Base-by-base conservation (phyloP, 352 stramenopile genomes). In the Globisporangium camurandrum region DNA sequence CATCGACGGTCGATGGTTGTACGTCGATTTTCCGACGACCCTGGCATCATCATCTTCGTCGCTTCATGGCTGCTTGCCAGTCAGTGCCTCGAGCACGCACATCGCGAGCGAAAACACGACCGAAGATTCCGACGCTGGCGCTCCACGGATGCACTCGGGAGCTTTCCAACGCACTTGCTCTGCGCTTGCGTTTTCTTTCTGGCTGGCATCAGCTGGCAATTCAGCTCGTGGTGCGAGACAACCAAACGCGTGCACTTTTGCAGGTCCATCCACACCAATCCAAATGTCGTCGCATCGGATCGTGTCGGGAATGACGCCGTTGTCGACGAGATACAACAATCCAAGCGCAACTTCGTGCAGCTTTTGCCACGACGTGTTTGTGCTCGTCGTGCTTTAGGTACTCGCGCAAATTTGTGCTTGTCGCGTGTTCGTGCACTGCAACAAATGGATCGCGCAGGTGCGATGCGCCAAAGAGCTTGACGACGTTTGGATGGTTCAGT, bases 51-150 rank as follows among this genome's bases (percentile, higher is more conserved):
- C 34, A 14, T 14, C 19, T 46, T 56, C 27, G 2, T 4, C 22
- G 27, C 48, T 28, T 60, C 60, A 69, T 2, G 64, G 64, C 14
- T 24, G 37, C 11, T 64, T 54, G 26, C 61, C 46, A 8, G 53
- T 54, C 16, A 72, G 51, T 20, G 64, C 64, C 34, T 72, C 61
- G 17, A 61, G 33, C 31, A 72, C 54, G 43, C 61, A 73, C 58
- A 67, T 66, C 16, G 56, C 66, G 14, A 75, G 54, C 4, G 63
- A 51, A 28, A 72, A 70, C 2, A 70, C 43, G 17, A 68, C 63
- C 5, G 66, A 64, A 27, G 58, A 57, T 19, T 52, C 34, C 7
- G 62, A 62, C 33, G 51, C 23, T 14, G 24, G 11, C 22, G 54
- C 66, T 20, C 66, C 60, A 19, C 58, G 37, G 16, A 76, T 44